Base-by-base conservation (phyloP, 495 filamentous ascomycete species). In the Aspergillus cavernicola region DNA sequence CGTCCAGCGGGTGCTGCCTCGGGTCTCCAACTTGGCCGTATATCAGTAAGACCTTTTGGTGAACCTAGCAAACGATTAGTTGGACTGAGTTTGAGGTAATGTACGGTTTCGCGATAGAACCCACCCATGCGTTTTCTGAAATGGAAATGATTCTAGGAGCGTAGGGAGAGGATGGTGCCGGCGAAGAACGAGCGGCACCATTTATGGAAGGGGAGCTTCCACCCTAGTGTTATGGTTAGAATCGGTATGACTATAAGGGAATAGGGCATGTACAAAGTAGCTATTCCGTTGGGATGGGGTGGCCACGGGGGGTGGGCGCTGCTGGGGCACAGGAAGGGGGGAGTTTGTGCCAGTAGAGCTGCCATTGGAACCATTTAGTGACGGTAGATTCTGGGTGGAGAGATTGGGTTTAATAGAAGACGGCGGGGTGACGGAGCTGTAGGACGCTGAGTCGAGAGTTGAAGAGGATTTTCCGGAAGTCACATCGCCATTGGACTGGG, bases 31-130 rank as follows among this genome's bases (percentile, higher is more conserved):
- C 84, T 37, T 87, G 83, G 23, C 91, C 91, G 53, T 84, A 84
- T 18, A 95, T 76, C 29, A 92, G 78, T 6, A 97, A 75, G 12
- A 93, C 81, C 62, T 95, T 95, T 73, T 97, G 91, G 62, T 93
- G 85, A 20, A 92, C 89, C 90, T 95, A 29, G 8, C n/a, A 2
- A 40, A 10, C 6, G 16, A 37, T 54, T 12, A 47, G 52, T 10
- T 8, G 12, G 18, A 13, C 29, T 9, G 16, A 35, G 4, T n/a
- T 8, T 16, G 3, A 12, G 18, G 9, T 28, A 2, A 3, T 23
- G 10, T 1, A 22, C 3, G 11, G 19, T n/a, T 33, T 32, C 18
- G 8, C 6, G 10, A 20, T 1, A 48, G 22, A 47, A 66, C 66
- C 52, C 76, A 95, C 90, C 88, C 89, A 93, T 26, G 87, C 82